Evolutionary conservation across 1,139 yeast species (phyloP).

Genomic region (Pneumocystis jirovecii): DNA sequence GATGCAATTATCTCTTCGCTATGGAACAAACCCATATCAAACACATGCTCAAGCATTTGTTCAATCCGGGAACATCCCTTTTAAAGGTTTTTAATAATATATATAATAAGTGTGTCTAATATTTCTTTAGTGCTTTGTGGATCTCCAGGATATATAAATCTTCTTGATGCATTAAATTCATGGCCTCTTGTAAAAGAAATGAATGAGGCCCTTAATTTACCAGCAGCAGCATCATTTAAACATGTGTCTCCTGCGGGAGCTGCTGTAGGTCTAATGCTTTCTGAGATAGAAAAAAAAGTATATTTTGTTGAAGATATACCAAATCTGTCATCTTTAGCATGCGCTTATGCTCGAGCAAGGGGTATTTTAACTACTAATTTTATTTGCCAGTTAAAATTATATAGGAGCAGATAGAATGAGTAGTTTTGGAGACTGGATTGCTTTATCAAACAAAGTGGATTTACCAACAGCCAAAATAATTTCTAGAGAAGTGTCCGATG

Average conservation of each 20-base stretch:
- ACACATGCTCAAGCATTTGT: conserved; percentile 97
- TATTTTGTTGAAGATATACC: conserved; percentile 81
- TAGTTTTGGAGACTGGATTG: conserved; percentile 95
- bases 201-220: conserved; percentile 81
- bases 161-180: conserved; percentile 89
- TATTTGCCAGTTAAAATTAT: neutral
- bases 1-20: conserved; percentile 84
- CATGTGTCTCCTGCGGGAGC: conserved; percentile 99
- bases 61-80: conserved; percentile 72
- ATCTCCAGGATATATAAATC: conserved; percentile 92
- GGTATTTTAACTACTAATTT: neutral
- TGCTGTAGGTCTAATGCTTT: conserved; percentile 86
- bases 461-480: conserved; percentile 92
- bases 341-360: conserved; percentile 97
- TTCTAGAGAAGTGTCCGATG: conserved; percentile 93
- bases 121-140: conserved; percentile 52
- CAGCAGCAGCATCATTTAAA: conserved; percentile 98
- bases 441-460: conserved; percentile 90
- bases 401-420: conserved; percentile 98
- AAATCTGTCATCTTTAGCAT: conserved; percentile 75
- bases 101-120: neutral
- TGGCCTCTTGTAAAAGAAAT: conserved; percentile 98
- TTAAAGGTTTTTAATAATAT: conserved; percentile 30
- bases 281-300: conserved; percentile 82
- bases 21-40: conserved; percentile 98